These are phyloP conservation scores for Didymella sp. DNA, from an alignment of 2,329 filamentous ascomycete species.

Conservation along the genomic window DNA sequence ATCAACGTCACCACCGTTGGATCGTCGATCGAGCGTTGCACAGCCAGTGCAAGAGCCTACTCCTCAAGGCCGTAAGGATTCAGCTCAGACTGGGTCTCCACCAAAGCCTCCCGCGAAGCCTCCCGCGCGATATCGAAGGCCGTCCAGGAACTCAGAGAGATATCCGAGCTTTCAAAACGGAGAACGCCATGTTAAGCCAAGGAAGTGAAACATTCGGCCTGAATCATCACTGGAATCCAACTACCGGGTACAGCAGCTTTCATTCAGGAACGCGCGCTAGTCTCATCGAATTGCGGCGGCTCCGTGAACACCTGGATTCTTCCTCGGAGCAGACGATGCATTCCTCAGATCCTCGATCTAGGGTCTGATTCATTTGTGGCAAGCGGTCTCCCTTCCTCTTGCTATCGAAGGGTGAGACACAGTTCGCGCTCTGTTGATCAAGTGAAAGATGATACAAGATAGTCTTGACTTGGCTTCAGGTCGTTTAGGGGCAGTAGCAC, in stretches of 20 bases:
- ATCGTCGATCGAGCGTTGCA: not conserved
- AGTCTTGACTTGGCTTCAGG: not conserved
- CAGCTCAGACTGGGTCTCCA: not conserved
- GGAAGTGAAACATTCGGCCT: not conserved
- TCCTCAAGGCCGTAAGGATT: not conserved
- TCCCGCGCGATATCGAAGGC: not conserved
- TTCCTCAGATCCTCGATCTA: not conserved
- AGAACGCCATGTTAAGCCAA: not conserved
- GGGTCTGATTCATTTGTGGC: not conserved
- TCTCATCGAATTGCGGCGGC: not conserved
- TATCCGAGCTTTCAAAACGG: not conserved
- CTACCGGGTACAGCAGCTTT: constrained; percentile 1
- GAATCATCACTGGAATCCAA: not conserved
- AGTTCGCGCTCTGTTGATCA: not conserved
- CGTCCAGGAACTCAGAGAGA: not conserved
- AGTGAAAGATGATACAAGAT: not conserved
- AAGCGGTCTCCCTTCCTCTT: not conserved
- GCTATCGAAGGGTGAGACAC: not conserved
- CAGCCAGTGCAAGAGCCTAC: not conserved
- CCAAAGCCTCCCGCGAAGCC: not conserved
- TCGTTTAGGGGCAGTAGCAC: not conserved
- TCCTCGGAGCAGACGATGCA: not conserved
- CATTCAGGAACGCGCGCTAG: not conserved
- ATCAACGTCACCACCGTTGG: not conserved
- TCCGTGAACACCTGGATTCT: not conserved